Evolutionary conservation across 1,284 basidiomycete genomes (phyloP).

Genomic region (Ceratobasidium sp.): DNA sequence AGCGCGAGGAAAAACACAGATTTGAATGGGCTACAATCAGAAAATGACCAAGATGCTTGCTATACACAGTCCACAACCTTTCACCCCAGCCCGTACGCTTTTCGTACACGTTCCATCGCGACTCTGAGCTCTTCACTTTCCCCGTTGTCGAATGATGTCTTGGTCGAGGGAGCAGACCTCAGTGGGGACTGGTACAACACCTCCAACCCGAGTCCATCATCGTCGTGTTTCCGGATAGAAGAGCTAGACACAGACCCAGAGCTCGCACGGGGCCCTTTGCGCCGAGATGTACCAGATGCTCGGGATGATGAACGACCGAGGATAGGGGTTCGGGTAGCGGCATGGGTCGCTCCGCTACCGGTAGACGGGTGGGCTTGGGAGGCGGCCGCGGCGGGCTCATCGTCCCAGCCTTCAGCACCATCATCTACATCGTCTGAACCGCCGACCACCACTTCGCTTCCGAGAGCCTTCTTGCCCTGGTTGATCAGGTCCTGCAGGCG

Average conservation of each 20-base stretch:
- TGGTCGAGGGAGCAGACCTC: constrained; percentile 7
- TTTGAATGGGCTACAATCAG: not conserved
- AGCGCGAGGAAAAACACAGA: constrained; percentile 7
- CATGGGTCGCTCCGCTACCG: not conserved
- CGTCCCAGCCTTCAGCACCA: constrained; percentile 47
- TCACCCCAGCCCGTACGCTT: constrained; percentile 25
- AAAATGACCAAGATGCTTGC: not conserved
- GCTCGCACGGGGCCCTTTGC: not conserved
- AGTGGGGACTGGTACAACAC: constrained; percentile 28
- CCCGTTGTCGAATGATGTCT: constrained; percentile 15
- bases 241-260: constrained; percentile 14
- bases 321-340: not conserved
- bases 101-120: constrained; percentile 40
- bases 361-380: constrained; percentile 19
- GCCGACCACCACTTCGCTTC: constrained; percentile 46
- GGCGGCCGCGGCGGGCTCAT: constrained; percentile 19
- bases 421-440: constrained; percentile 45
- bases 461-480: constrained; percentile 48
- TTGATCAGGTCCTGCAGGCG: constrained; percentile 47
- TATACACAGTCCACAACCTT: not conserved
- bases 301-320: constrained; percentile 34
- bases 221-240: constrained; percentile 18
- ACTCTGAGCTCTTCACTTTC: constrained; percentile 26
- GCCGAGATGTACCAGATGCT: constrained; percentile 11
- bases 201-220: constrained; percentile 24